A percentile compares a stretch with the other conserved stretches of the same genome.
phyloP scores from a whole-genome alignment of 345 rosid genomes.

The Eucalyptus leucophloia region DNA sequence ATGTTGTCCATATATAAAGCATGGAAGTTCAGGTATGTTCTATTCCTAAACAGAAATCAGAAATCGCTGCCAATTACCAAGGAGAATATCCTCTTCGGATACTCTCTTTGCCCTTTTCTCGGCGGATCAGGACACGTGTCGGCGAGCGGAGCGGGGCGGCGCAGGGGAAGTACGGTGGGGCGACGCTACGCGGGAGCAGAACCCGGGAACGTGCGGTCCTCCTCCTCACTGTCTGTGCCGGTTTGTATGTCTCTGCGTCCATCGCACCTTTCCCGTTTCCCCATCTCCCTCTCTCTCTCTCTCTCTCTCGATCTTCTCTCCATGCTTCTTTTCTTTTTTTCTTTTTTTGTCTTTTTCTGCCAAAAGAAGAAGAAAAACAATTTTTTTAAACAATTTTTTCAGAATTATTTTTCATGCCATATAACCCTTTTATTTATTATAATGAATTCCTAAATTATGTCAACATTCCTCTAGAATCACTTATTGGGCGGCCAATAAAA shows the following conservation, averaged over 20 bases:
- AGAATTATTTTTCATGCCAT: background rate
- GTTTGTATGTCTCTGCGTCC: background rate
- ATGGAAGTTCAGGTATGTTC: background rate
- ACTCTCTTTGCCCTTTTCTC: background rate
- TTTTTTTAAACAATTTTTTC: accelerated
- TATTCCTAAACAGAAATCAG: background rate
- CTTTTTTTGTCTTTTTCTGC: background rate
- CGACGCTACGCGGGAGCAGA: background rate
- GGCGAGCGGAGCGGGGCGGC: background rate
- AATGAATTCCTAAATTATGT: background rate
- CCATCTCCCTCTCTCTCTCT: background rate
- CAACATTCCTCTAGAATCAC: background rate
- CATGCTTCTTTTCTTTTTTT: background rate
- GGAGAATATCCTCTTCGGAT: background rate
- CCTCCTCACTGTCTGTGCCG: background rate
- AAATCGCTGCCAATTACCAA: background rate
- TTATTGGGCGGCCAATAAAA: background rate
- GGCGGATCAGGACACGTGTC: background rate
- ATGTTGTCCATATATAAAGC: background rate
- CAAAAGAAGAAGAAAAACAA: background rate
- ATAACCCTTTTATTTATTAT: background rate
- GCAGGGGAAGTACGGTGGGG: background rate
- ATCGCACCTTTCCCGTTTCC: background rate
- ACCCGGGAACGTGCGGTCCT: background rate
- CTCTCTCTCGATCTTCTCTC: background rate